phyloP scores from a whole-genome alignment of 73 alveolate species.

The Paraurostyla sp. region DNA sequence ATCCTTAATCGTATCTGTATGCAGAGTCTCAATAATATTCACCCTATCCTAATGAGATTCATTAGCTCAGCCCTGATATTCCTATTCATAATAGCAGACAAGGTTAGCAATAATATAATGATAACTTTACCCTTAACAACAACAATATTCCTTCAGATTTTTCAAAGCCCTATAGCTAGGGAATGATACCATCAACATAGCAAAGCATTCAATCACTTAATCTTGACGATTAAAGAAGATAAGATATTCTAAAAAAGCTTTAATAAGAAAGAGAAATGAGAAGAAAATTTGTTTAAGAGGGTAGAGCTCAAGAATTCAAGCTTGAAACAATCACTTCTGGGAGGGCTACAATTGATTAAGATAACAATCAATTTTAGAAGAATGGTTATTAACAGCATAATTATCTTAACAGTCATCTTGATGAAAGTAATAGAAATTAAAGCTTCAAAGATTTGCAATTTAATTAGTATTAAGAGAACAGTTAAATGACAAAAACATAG shows the following conservation, averaged over 20 bases:
- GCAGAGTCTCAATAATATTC: background rate
- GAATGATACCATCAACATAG: background rate
- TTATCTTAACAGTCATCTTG: no score
- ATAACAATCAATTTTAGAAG: no score
- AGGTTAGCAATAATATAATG: no score
- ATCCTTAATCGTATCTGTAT: background rate
- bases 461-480: no score
- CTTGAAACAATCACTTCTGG: background rate
- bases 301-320: constrained; percentile 18
- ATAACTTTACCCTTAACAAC: no score
- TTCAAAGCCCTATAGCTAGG: background rate
- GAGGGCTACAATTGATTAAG: background rate
- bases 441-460: background rate
- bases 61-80: no score
- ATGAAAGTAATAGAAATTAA: background rate
- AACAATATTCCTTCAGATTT: background rate
- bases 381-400: no score
- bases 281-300: constrained; percentile 38
- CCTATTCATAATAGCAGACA: no score
- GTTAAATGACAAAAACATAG: no score
- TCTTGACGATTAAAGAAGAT: constrained; percentile 38
- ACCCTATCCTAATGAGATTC: background rate
- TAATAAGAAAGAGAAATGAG: constrained; percentile 35
- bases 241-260: constrained; percentile 4
- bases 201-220: background rate